Evolutionary conservation across 2,329 filamentous ascomycete genomes (phyloP).

Genomic region (Arthrobotrys iridis): DNA sequence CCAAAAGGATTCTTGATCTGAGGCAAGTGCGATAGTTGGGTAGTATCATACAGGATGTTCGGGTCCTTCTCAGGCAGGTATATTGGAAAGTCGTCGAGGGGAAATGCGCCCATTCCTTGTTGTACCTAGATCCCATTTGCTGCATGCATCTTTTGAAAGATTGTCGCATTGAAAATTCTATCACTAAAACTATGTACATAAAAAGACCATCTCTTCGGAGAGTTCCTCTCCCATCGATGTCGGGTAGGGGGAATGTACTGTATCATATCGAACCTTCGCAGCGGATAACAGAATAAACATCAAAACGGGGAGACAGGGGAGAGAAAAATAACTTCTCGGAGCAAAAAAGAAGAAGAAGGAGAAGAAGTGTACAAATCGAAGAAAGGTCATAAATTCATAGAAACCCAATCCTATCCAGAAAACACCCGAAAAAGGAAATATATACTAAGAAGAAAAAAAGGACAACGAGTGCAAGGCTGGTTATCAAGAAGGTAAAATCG

Average conservation of each 20-base stretch:
- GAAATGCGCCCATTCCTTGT: too few relatives aligned
- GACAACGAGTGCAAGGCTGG: neutral
- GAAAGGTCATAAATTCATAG: neutral
- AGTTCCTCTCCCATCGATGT: neutral
- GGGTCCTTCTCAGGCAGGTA: too few relatives aligned
- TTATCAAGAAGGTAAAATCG: neutral
- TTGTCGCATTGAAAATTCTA: neutral
- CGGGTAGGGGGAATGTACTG: neutral
- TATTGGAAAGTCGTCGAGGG: neutral
- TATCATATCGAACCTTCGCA: neutral
- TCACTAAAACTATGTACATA: constrained; percentile 5
- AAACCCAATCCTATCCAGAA: neutral
- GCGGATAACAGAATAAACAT: neutral
- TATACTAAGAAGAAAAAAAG: constrained; percentile 3
- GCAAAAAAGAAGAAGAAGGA: neutral
- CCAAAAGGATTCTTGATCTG: too few relatives aligned
- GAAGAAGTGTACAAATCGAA: neutral
- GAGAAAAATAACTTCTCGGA: neutral
- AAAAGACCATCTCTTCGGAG: neutral
- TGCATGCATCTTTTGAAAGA: too few relatives aligned
- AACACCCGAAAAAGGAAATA: constrained; percentile 18
- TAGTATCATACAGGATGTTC: too few relatives aligned
- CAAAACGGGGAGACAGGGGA: neutral
- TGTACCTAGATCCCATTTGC: too few relatives aligned
- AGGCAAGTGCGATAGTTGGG: too few relatives aligned